A percentile compares a stretch with the other conserved stretches of the same genome.
These are phyloP conservation scores for Tremellales sp. DNA, from an alignment of 1,284 basidiomycete genomes.

Conservation along the genomic window DNA sequence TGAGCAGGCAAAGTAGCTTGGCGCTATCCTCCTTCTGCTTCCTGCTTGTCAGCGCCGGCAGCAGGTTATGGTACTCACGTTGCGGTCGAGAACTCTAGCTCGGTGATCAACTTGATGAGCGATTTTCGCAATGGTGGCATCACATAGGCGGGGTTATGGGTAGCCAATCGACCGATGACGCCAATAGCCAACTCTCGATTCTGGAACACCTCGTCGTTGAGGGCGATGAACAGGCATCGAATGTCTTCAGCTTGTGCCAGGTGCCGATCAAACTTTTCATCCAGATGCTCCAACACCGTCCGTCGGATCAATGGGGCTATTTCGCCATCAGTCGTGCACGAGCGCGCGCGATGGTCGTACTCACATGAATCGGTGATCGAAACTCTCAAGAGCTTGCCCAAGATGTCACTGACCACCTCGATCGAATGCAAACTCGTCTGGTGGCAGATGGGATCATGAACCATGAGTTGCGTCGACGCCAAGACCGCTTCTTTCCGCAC, in stretches of 20 bases:
- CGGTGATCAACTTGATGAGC: constrained; percentile 92
- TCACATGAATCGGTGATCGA: constrained; percentile 94
- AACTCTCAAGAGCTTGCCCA: constrained; percentile 94
- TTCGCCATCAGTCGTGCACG: background rate
- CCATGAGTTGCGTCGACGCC: constrained; percentile 87
- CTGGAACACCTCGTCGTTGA: constrained; percentile 95
- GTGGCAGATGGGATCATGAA: constrained; percentile 93
- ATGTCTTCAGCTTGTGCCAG: constrained; percentile 99
- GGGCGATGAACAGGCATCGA: constrained; percentile 90
- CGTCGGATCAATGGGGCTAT: constrained; percentile 78
- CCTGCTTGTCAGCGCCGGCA: constrained; percentile 45
- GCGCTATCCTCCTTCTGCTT: constrained; percentile 85
- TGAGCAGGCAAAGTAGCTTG: constrained; percentile 76
- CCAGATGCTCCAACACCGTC: constrained; percentile 80
- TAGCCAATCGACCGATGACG: constrained; percentile 89
- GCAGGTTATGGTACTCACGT: constrained; percentile 54
- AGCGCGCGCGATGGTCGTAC: constrained; percentile 14
- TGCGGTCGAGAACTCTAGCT: constrained; percentile 92
- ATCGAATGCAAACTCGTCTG: constrained; percentile 96
- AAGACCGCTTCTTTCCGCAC: constrained; percentile 86
- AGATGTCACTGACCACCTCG: constrained; percentile 94
- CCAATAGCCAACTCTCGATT: constrained; percentile 87
- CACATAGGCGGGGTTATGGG: constrained; percentile 96
- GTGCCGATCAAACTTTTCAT: constrained; percentile 95
- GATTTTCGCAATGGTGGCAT: constrained; percentile 97